Percentiles rank a stretch among this genome's conserved stretches.
These are phyloP conservation scores for Suillus clintonianus DNA, from an alignment of 768 basidiomycete species.

Conservation along the genomic window DNA sequence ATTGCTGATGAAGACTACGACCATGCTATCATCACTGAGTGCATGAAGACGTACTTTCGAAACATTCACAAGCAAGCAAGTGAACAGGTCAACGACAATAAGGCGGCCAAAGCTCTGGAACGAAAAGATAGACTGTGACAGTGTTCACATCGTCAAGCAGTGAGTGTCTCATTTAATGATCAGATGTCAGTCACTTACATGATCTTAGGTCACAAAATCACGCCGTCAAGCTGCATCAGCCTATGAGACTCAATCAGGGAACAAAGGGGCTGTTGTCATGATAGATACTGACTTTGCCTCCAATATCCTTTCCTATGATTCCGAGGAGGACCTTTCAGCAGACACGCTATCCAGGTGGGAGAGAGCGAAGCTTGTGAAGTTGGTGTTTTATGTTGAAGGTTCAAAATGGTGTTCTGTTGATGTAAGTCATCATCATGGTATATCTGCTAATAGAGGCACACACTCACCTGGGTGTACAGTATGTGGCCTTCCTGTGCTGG, in stretches of 20 bases:
- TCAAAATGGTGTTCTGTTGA: background rate
- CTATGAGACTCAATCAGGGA: background rate
- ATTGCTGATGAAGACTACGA: no score
- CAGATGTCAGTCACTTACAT: background rate
- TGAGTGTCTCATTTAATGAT: background rate
- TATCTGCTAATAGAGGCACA: background rate
- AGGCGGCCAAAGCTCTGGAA: no score
- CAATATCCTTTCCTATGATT: background rate
- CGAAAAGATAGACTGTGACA: no score
- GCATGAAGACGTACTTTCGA: no score
- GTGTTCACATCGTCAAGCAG: background rate
- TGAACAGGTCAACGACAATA: no score
- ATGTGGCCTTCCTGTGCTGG: background rate
- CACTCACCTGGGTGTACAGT: background rate
- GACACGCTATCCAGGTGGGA: background rate
- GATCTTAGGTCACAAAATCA: background rate
- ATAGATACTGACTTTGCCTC: background rate
- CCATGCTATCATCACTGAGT: no score
- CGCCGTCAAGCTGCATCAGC: background rate
- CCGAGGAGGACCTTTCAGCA: background rate
- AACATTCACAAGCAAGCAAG: no score
- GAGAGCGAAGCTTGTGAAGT: background rate
- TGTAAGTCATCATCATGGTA: background rate
- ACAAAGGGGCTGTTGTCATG: background rate
- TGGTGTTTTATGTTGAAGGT: background rate